Percentiles rank a stretch among this genome's conserved stretches.
Conservation (phyloP, 768 basidiomycete genomes). For the Xerocomellus intermedius region DNA sequence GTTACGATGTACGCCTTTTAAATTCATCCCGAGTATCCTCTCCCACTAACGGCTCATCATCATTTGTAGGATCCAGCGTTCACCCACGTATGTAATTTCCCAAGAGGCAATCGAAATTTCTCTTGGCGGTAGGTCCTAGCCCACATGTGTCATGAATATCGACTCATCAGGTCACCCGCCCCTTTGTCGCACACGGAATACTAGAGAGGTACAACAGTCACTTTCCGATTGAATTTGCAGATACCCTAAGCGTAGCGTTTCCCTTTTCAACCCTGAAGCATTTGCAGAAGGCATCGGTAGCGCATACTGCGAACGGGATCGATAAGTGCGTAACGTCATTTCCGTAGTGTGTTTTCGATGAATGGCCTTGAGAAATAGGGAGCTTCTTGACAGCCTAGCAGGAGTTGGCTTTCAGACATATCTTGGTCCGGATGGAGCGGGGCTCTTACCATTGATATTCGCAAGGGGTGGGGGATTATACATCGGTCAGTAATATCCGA, state of each 20-base stretch:
- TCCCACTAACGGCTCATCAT: not conserved
- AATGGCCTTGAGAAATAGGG: conserved; percentile 23
- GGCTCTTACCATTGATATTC: conserved; percentile 32
- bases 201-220: conserved; percentile 28
- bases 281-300: conserved; percentile 6
- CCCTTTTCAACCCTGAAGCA: conserved; percentile 21
- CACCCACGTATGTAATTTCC: conserved; percentile 30
- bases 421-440: conserved; percentile 39
- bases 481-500: conserved; percentile 30
- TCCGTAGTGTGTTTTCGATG: not conserved
- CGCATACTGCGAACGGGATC: conserved; percentile 12
- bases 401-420: conserved; percentile 38
- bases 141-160: not conserved
- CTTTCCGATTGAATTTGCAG: conserved; percentile 27
- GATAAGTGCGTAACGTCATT: conserved; percentile 19
- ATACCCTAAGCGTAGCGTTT: conserved; percentile 20
- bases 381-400: conserved; percentile 38
- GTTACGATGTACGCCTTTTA: conserved; percentile 23
- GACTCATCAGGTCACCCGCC: not conserved
- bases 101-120: not conserved
- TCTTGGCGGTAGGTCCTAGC: conserved; percentile 13
- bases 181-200: not conserved
- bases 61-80: conserved; percentile 26
- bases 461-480: conserved; percentile 38
- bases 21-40: conserved; percentile 28